Conservation (phyloP, 768 basidiomycete species). For the Mrakia gelida region DNA sequence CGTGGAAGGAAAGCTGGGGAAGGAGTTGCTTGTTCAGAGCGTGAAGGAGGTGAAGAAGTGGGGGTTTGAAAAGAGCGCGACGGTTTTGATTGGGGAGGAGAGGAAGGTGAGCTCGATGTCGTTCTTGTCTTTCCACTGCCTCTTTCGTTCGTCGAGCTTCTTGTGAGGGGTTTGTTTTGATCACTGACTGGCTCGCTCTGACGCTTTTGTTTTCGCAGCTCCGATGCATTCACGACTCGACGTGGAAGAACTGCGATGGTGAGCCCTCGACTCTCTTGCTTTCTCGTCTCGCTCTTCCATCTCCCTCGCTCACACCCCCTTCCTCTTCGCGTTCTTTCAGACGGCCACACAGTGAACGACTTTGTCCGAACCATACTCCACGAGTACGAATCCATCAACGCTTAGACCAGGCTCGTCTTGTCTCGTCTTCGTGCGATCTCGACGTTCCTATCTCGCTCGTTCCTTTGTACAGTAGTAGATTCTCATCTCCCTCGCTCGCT, state of each 20-base stretch:
- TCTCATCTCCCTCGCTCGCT: too few species aligned
- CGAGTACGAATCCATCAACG: conserved; percentile 13
- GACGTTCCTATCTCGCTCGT: too few species aligned
- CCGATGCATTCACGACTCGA: conserved; percentile 22
- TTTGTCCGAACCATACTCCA: conserved; percentile 13
- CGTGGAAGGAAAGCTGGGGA: conserved; percentile 11
- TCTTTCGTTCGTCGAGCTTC: background rate
- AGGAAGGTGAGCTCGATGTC: conserved; percentile 1
- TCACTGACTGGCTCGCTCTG: background rate
- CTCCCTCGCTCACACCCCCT: background rate
- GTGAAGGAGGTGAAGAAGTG: background rate
- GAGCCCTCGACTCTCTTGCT: background rate
- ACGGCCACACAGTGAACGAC: conserved; percentile 22
- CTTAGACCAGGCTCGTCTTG: background rate
- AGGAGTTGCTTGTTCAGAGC: background rate
- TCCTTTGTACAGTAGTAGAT: too few species aligned
- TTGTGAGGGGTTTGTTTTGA: background rate
- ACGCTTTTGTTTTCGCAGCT: conserved; percentile 1
- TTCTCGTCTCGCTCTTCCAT: background rate
- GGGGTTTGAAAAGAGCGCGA: conserved; percentile 26
- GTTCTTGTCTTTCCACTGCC: background rate
- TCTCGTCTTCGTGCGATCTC: background rate
- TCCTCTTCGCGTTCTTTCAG: background rate
- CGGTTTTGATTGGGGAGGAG: conserved; percentile 22
- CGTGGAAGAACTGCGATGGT: conserved; percentile 27